These are phyloP conservation scores for Porodaedalea pini DNA, from an alignment of 1,284 basidiomycete species.

Conservation along the genomic window DNA sequence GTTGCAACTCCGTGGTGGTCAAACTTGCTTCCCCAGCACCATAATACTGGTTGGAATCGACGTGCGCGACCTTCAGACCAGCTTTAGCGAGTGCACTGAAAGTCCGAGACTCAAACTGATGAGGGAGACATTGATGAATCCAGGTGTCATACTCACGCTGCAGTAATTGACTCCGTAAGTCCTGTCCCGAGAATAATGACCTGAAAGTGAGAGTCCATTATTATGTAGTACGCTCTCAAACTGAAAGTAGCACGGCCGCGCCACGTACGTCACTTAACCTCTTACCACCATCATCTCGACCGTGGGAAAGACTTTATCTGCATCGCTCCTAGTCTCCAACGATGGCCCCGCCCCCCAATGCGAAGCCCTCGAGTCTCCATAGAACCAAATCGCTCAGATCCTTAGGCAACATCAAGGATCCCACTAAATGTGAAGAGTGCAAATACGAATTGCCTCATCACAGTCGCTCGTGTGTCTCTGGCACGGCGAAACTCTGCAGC, in stretches of 20 bases:
- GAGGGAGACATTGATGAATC: constrained; percentile 22
- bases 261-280: not conserved
- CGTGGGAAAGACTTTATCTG: too few relatives aligned
- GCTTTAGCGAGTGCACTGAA: constrained; percentile 82
- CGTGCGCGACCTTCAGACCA: constrained; percentile 82
- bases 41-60: constrained; percentile 85
- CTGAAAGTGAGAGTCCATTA: constrained; percentile 52
- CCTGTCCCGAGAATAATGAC: constrained; percentile 86
- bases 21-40: constrained; percentile 82
- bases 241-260: not conserved
- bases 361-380: too few relatives aligned
- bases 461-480: too few relatives aligned
- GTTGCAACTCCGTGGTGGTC: constrained; percentile 73
- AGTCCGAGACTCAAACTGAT: constrained; percentile 23
- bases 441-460: too few relatives aligned
- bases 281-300: too few relatives aligned
- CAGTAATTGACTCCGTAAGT: constrained; percentile 80
- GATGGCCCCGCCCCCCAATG: too few relatives aligned
- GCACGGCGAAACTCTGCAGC: too few relatives aligned
- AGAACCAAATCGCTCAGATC: too few relatives aligned
- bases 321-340: too few relatives aligned
- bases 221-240: not conserved
- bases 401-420: too few relatives aligned
- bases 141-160: constrained; percentile 62
- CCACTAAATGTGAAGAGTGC: too few relatives aligned